A percentile compares a stretch with the other conserved stretches of the same genome.
Evolutionary conservation across 2,329 filamentous ascomycete genomes (phyloP).

Genomic region (Xylaria multiplex): DNA sequence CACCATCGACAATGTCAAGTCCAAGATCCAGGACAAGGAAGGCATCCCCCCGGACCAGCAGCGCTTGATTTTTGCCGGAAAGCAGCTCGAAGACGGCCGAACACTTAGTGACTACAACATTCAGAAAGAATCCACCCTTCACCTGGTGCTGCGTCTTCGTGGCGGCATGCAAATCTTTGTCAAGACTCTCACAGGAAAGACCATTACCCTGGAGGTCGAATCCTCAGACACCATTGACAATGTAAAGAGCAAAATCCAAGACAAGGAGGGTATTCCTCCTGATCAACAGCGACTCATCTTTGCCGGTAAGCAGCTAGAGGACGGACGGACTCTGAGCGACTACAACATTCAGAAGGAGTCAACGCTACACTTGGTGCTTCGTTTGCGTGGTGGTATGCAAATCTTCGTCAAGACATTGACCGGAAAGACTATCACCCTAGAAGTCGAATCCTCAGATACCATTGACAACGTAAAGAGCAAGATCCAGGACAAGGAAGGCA

Average conservation of each 20-base stretch:
- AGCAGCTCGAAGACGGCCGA: constrained; percentile 94
- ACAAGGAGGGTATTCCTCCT: constrained; percentile 92
- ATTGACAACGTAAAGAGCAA: constrained; percentile 78
- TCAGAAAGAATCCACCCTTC: constrained; percentile 89
- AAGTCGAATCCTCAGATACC: constrained; percentile 74
- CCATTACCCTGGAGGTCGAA: constrained; percentile 91
- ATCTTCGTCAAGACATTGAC: constrained; percentile 78
- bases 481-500: constrained; percentile 78
- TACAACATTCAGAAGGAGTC: constrained; percentile 98
- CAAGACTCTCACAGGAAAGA: constrained; percentile 91
- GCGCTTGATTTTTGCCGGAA: constrained; percentile 94
- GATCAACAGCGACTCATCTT: constrained; percentile 96
- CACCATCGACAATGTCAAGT: constrained; percentile 96
- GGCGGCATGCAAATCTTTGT: constrained; percentile 92
- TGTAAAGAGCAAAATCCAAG: constrained; percentile 92
- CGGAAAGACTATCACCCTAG: constrained; percentile 75
- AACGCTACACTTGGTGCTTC: constrained; percentile 82
- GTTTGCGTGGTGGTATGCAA: constrained; percentile 83
- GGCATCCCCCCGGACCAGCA: constrained; percentile 96
- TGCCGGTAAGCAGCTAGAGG: constrained; percentile 91
- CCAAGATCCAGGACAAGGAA: constrained; percentile 98
- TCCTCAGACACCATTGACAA: constrained; percentile 93
- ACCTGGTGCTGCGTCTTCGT: constrained; percentile 86
- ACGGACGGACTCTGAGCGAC: constrained; percentile 88
- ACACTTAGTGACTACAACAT: constrained; percentile 95